These are phyloP conservation scores for Globisporangium ultimum DNA, from an alignment of 352 stramenopile genomes.

Conservation along the genomic window DNA sequence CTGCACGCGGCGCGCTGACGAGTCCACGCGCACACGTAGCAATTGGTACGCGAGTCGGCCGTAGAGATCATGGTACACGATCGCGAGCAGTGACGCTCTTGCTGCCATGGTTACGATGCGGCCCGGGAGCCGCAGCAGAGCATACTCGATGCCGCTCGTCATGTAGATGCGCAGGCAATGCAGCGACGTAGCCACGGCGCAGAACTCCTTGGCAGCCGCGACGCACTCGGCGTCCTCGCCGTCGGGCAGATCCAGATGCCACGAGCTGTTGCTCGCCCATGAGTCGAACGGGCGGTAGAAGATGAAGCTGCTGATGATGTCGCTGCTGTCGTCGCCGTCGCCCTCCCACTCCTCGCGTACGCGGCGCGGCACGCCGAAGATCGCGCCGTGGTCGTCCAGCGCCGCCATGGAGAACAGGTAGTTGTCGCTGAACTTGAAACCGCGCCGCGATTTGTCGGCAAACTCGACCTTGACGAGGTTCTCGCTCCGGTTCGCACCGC, in stretches of 20 bases:
- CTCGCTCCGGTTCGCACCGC: constrained; percentile 58
- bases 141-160: constrained; percentile 61
- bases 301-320: constrained; percentile 65
- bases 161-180: constrained; percentile 74
- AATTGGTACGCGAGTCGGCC: constrained; percentile 55
- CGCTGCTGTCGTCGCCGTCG: constrained; percentile 30
- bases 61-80: constrained; percentile 58
- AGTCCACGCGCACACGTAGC: constrained; percentile 37
- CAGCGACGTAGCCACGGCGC: constrained; percentile 69
- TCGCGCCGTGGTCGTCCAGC: constrained; percentile 67
- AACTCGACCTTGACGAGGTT: constrained; percentile 84
- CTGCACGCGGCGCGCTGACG: constrained; percentile 38
- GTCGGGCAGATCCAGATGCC: constrained; percentile 63
- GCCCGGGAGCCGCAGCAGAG: constrained; percentile 51
- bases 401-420: constrained; percentile 79
- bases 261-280: constrained; percentile 78
- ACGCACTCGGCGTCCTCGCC: constrained; percentile 76
- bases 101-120: constrained; percentile 75
- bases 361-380: constrained; percentile 67
- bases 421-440: constrained; percentile 85
- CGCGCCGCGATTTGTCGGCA: constrained; percentile 70
- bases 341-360: constrained; percentile 63
- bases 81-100: constrained; percentile 46
- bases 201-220: constrained; percentile 57
- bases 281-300: constrained; percentile 86